Percentiles rank a stretch among this genome's conserved stretches.
phyloP scores from a whole-genome alignment of 306 rosid genomes.

The Heteromeles arbutifolia region DNA sequence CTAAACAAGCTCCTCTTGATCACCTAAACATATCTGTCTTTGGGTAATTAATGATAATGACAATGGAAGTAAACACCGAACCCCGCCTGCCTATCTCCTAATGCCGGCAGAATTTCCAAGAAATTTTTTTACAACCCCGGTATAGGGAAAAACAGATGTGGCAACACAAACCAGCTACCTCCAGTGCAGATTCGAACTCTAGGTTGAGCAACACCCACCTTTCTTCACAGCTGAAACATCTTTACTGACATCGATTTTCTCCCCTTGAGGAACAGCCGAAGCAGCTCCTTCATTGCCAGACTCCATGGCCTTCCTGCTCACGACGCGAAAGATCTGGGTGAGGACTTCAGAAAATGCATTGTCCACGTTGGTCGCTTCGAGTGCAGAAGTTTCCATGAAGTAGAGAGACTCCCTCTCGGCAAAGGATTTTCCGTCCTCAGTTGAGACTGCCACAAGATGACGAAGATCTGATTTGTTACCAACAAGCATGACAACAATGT shows the following conservation, averaged over 20 bases:
- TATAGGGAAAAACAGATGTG: conserved; percentile 8
- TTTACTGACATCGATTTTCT: conserved; percentile 41
- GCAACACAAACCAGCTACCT: conserved; percentile 23
- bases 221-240: conserved; percentile 47
- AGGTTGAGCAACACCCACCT: conserved; percentile 48
- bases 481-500: conserved; percentile 53
- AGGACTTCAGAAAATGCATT: conserved; percentile 42
- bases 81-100: conserved; percentile 17
- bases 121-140: conserved; percentile 15
- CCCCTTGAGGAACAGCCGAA: conserved; percentile 39
- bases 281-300: conserved; percentile 27
- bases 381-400: conserved; percentile 60
- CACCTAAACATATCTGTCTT: conserved; percentile 8
- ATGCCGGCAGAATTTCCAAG: background rate
- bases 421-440: conserved; percentile 45
- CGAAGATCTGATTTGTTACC: conserved; percentile 60
- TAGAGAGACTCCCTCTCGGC: conserved; percentile 49
- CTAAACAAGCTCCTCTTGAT: conserved; percentile 13
- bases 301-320: conserved; percentile 49
- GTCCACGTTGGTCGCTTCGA: conserved; percentile 49
- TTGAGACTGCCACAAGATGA: conserved; percentile 52
- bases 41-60: background rate
- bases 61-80: background rate
- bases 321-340: conserved; percentile 40
- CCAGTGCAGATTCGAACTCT: conserved; percentile 9